Conservation (phyloP, 768 basidiomycete genomes). For the Gyrodon lividus region DNA sequence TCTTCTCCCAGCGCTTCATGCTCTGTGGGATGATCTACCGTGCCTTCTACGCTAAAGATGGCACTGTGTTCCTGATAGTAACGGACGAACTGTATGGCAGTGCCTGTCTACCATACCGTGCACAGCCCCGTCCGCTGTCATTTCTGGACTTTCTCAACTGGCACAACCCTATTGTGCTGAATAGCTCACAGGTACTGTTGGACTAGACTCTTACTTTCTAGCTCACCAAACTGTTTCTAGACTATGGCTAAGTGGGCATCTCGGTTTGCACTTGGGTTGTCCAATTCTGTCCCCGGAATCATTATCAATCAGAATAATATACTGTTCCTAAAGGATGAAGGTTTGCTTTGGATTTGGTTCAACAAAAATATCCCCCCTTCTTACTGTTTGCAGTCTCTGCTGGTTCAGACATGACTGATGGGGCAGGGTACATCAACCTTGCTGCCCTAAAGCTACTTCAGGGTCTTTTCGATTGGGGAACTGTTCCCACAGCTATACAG, state of each 20-base stretch:
- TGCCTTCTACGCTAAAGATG: constrained; percentile 61
- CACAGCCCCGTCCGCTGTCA: constrained; percentile 19
- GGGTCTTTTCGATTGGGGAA: constrained; percentile 35
- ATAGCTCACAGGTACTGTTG: constrained; percentile 49
- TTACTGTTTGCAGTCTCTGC: constrained; percentile 1
- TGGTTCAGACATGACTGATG: constrained; percentile 54
- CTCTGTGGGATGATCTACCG: constrained; percentile 55
- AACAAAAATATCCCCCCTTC: neutral
- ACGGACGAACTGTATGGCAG: constrained; percentile 45
- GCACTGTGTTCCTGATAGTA: constrained; percentile 51
- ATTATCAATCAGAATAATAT: constrained; percentile 40
- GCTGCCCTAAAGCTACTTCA: constrained; percentile 35
- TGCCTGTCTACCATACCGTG: neutral
- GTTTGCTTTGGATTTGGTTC: constrained; percentile 28
- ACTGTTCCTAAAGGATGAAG: constrained; percentile 42
- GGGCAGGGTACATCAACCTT: constrained; percentile 48
- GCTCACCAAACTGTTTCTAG: constrained; percentile 31
- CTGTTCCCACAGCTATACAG: constrained; percentile 49
- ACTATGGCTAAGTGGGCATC: constrained; percentile 63
- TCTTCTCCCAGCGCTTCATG: constrained; percentile 50
- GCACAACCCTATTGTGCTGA: constrained; percentile 51
- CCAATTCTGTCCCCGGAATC: constrained; percentile 61
- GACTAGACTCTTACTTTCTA: neutral
- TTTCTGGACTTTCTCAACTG: constrained; percentile 51
- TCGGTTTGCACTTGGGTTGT: constrained; percentile 60